Evolutionary conservation across 2,329 filamentous ascomycete genomes (phyloP).

Genomic region (Aspergillus hortae): DNA sequence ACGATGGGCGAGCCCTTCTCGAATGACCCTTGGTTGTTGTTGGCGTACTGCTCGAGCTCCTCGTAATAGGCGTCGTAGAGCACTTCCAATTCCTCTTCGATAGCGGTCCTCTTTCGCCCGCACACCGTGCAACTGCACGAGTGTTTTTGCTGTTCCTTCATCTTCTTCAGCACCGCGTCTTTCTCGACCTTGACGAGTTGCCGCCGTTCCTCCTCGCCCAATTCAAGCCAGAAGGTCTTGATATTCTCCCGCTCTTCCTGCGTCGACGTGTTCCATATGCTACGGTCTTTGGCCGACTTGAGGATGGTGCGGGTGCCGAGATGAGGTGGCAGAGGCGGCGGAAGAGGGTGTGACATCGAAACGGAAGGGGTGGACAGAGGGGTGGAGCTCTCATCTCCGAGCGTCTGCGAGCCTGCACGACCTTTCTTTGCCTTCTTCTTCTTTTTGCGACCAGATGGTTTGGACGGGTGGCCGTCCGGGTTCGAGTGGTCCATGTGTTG

Average conservation of each 20-base stretch:
- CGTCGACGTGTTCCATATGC: slow-evolving; percentile 94
- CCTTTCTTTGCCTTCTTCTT: slow-evolving; percentile 41
- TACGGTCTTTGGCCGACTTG: slow-evolving; percentile 65
- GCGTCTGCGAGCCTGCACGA: slow-evolving; percentile 31
- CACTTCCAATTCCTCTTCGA: slow-evolving; percentile 96
- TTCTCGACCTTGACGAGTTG: slow-evolving; percentile 97
- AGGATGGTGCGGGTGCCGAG: slow-evolving; percentile 40
- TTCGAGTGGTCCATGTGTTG: slow-evolving; percentile 29
- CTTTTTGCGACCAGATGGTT: slow-evolving; percentile 32
- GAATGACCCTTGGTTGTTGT: slow-evolving; percentile 64
- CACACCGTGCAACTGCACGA: slow-evolving; percentile 98
- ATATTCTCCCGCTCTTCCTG: slow-evolving; percentile 94
- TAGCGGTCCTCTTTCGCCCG: slow-evolving; percentile 90
- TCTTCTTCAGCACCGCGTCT: slow-evolving; percentile 94
- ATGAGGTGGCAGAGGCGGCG: slow-evolving; percentile 42
- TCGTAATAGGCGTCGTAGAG: slow-evolving; percentile 98
- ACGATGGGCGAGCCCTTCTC: slow-evolving; percentile 66
- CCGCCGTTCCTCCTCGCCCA: slow-evolving; percentile 91
- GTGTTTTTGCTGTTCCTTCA: slow-evolving; percentile 99
- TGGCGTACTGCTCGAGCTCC: slow-evolving; percentile 95
- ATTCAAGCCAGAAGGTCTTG: slow-evolving; percentile 94
- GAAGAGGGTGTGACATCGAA: slow-evolving; percentile 38
- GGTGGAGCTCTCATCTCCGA: slow-evolving; percentile 37
- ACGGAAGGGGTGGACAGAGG: slow-evolving; percentile 44
- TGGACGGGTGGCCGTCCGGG: slow-evolving; percentile 17